Conservation (phyloP, 1,284 basidiomycete species). For the Waitea zeae region DNA sequence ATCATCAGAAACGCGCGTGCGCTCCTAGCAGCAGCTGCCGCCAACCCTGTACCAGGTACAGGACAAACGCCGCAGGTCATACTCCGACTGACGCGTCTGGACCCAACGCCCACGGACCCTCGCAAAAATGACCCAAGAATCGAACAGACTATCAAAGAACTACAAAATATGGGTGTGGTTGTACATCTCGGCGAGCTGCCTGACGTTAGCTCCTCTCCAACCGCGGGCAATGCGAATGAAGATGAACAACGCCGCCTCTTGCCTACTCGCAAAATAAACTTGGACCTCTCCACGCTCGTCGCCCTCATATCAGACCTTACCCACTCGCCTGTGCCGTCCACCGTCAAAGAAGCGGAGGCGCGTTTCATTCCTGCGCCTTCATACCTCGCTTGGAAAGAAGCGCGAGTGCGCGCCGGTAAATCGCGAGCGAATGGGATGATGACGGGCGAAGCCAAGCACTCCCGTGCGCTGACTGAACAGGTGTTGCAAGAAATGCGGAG, state of each 20-base stretch:
- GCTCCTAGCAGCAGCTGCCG: slow-evolving; percentile 40
- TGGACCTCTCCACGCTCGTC: slow-evolving; percentile 70
- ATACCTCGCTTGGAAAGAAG: slow-evolving; percentile 41
- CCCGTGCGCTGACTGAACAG: slow-evolving; percentile 46
- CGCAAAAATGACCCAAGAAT: slow-evolving; percentile 38
- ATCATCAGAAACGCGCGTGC: slow-evolving; percentile 42
- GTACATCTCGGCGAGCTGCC: slow-evolving; percentile 49
- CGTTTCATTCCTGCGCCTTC: slow-evolving; percentile 42
- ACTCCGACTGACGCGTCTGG: slow-evolving; percentile 52
- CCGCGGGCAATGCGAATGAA: slow-evolving; percentile 6
- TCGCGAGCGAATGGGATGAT: slow-evolving; percentile 10
- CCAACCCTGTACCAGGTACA: slow-evolving; percentile 23
- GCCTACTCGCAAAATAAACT: slow-evolving; percentile 47
- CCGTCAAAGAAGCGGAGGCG: slow-evolving; percentile 34
- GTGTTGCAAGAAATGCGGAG: slow-evolving; percentile 54
- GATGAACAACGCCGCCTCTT: too few relatives aligned
- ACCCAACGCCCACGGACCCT: slow-evolving; percentile 19
- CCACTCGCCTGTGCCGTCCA: slow-evolving; percentile 47
- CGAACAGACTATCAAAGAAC: slow-evolving; percentile 30
- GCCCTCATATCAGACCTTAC: slow-evolving; percentile 72
- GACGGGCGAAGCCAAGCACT: slow-evolving; percentile 26
- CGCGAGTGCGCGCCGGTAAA: slow-evolving; percentile 12
- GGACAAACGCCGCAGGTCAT: slow-evolving; percentile 22
- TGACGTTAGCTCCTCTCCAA: slow-evolving; percentile 7
- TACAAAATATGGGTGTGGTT: slow-evolving; percentile 45